Conservation (phyloP, 129 eudicot species). For the Chrysanthemum seticuspe region DNA sequence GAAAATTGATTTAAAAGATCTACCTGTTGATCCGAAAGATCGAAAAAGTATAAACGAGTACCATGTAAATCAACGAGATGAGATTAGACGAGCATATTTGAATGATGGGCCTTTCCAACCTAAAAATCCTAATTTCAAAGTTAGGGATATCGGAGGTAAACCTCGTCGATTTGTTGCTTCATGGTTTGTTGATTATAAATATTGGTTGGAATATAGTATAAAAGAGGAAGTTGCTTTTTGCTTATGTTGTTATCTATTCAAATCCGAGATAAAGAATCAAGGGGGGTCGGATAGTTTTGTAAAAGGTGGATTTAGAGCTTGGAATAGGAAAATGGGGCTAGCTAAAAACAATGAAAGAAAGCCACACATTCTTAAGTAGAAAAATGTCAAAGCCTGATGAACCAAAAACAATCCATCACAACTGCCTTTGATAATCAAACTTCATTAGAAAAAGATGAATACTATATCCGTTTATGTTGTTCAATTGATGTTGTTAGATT, state of each 20-base stretch:
- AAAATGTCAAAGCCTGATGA: constrained; percentile 9
- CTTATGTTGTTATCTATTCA: constrained; percentile 10
- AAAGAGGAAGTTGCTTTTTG: background rate
- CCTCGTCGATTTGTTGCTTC: background rate
- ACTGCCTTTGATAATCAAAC: background rate
- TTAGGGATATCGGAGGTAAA: background rate
- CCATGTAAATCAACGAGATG: constrained; percentile 2
- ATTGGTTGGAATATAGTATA: constrained; percentile 1
- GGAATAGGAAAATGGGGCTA: background rate
- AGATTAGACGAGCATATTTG: constrained; percentile 1
- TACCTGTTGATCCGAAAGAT: background rate
- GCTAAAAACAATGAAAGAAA: background rate
- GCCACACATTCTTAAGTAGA: background rate
- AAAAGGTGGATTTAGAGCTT: background rate
- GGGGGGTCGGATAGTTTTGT: background rate
- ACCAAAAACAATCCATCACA: background rate
- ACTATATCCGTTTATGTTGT: background rate
- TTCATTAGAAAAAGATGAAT: background rate
- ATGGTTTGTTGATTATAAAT: background rate
- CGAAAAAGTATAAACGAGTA: background rate
- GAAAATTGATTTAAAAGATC: background rate
- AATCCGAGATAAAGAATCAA: background rate
- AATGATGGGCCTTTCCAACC: background rate
- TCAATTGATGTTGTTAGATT: background rate
- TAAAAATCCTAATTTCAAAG: background rate